Conservation (phyloP, 768 basidiomycete genomes). For the Boletus bicolor region DNA sequence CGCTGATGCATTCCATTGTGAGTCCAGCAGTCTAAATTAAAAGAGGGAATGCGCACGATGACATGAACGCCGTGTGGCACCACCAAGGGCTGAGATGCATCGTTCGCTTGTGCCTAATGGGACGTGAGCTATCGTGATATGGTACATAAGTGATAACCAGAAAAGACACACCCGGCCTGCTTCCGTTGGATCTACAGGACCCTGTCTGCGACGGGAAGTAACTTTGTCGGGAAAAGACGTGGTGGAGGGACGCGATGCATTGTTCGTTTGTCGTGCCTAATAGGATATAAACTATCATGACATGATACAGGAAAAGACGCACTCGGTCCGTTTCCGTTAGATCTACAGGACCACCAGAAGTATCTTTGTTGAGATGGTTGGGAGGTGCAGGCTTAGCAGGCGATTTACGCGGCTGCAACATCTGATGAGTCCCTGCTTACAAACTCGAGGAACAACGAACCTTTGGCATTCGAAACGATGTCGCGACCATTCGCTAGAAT, state of each 20-base stretch:
- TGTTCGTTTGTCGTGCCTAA: neutral
- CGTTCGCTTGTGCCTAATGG: no score
- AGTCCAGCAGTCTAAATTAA: no score
- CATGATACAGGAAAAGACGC: neutral
- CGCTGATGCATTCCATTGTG: no score
- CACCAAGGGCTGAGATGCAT: neutral
- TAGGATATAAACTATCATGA: no score
- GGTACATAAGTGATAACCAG: neutral
- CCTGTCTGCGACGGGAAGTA: neutral
- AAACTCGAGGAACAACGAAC: neutral
- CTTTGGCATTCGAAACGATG: neutral
- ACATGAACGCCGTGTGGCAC: neutral
- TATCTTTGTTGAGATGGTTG: accelerated
- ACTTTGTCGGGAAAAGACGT: neutral
- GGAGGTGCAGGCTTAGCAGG: neutral
- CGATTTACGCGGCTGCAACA: neutral
- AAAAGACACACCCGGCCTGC: no score
- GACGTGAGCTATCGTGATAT: neutral
- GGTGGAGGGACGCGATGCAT: no score
- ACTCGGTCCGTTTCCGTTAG: accelerated
- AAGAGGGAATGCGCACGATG: no score
- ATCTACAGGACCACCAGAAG: neutral
- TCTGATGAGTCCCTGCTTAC: neutral
- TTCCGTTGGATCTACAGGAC: neutral
- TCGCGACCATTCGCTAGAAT: neutral